Conservation (phyloP, 441 rosid genomes). For the Geranium incanum region DNA sequence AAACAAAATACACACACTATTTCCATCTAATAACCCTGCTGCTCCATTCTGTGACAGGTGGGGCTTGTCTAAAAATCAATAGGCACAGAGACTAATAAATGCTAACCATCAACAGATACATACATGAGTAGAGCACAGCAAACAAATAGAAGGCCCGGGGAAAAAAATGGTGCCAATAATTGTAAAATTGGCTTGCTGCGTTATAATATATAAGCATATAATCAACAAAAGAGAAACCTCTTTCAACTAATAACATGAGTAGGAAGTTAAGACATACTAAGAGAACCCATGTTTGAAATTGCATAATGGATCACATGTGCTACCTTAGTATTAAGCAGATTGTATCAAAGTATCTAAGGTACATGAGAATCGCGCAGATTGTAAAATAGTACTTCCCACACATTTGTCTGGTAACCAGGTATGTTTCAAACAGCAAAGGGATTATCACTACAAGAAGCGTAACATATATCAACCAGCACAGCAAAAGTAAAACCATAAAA, state of each 20-base stretch:
- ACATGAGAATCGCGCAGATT: neutral
- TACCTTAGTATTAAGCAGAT: too few relatives aligned
- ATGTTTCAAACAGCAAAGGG: neutral
- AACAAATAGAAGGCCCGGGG: neutral
- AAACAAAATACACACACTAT: neutral
- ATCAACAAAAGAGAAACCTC: neutral
- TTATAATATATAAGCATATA: neutral
- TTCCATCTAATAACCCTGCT: neutral
- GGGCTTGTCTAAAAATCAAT: neutral
- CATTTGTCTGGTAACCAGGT: neutral
- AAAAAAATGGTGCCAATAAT: neutral
- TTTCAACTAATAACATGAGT: neutral
- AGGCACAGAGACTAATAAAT: neutral
- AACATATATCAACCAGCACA: constrained; percentile 6
- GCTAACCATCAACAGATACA: constrained; percentile 1
- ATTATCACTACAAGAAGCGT: constrained; percentile 7
- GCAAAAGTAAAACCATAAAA: neutral
- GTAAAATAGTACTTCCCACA: constrained; percentile 9
- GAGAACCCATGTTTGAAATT: neutral
- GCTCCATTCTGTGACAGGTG: neutral
- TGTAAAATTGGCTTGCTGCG: neutral
- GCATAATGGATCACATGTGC: neutral
- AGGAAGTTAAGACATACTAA: neutral
- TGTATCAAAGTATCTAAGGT: neutral
- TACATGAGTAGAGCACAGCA: neutral